These are phyloP conservation scores for Penicilliopsis zonata DNA, from an alignment of 495 filamentous ascomycete species.

Conservation along the genomic window DNA sequence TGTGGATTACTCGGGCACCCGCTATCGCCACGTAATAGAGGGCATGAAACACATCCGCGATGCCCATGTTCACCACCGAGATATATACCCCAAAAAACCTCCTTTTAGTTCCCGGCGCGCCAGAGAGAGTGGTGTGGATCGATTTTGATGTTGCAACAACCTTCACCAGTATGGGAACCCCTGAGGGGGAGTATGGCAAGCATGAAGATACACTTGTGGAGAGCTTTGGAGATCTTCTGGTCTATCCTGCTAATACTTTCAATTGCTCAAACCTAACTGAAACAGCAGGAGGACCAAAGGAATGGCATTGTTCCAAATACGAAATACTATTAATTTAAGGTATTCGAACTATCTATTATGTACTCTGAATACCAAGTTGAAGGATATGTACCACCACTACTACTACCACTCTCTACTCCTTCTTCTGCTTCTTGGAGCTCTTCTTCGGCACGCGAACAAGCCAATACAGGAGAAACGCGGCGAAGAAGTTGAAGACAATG, in stretches of 20 bases:
- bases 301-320: conserved; percentile 4
- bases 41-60: conserved; percentile 9
- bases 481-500: conserved; percentile 66
- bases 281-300: conserved; percentile 4
- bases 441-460: conserved; percentile 65
- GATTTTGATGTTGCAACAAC: conserved; percentile 17
- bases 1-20: conserved; percentile 14
- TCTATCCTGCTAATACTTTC: conserved; percentile 4
- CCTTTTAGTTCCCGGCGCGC: conserved; percentile 7
- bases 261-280: conserved; percentile 1
- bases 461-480: conserved; percentile 68
- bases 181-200: too few relatives aligned
- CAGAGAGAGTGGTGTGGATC: conserved; percentile 10
- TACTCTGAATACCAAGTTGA: too few relatives aligned
- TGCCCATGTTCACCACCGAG: conserved; percentile 9
- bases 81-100: conserved; percentile 16
- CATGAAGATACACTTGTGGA: conserved; percentile 6
- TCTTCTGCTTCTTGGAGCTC: conserved; percentile 29
- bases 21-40: conserved; percentile 8
- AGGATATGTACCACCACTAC: too few relatives aligned
- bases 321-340: conserved; percentile 6
- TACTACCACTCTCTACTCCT: conserved; percentile 15
- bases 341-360: too few relatives aligned
- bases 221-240: conserved; percentile 6
- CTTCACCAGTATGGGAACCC: conserved; percentile 8